Evolutionary conservation across 139 green algal genomes (phyloP).

Genomic region (Auxenochlorella protothecoides): DNA sequence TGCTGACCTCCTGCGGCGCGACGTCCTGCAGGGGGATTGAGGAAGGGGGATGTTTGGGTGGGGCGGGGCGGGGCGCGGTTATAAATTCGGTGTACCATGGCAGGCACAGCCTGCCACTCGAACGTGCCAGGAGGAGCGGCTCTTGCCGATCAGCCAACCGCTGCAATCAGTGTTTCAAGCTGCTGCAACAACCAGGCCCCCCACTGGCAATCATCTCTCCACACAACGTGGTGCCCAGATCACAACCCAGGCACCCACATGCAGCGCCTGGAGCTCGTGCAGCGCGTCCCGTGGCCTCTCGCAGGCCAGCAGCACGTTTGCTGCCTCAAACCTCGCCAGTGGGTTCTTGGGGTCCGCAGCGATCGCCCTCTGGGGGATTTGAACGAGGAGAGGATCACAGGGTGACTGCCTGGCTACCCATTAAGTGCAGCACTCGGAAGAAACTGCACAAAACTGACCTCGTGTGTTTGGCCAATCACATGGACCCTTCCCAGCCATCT

Average conservation of each 20-base stretch:
- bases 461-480: too few species aligned
- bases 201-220: too few species aligned
- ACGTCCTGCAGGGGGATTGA: constrained; percentile 37
- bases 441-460: too few species aligned
- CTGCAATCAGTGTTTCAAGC: too few species aligned
- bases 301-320: constrained; percentile 59
- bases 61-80: neutral
- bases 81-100: too few species aligned
- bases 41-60: neutral
- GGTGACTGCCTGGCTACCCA: neutral
- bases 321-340: constrained; percentile 80
- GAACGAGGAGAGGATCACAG: neutral
- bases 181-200: too few species aligned
- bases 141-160: too few species aligned
- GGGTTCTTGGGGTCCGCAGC: constrained; percentile 74
- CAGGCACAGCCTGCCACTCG: too few species aligned
- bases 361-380: constrained; percentile 46
- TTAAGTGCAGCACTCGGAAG: too few species aligned
- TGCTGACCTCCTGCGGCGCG: constrained; percentile 69
- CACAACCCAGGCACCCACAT: constrained; percentile 11
- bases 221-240: too few species aligned
- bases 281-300: constrained; percentile 57
- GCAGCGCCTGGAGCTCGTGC: constrained; percentile 54
- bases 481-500: too few species aligned
- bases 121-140: too few species aligned